Evolutionary conservation across 257 asterid species (phyloP).

Genomic region (Mitragyna speciosa): DNA sequence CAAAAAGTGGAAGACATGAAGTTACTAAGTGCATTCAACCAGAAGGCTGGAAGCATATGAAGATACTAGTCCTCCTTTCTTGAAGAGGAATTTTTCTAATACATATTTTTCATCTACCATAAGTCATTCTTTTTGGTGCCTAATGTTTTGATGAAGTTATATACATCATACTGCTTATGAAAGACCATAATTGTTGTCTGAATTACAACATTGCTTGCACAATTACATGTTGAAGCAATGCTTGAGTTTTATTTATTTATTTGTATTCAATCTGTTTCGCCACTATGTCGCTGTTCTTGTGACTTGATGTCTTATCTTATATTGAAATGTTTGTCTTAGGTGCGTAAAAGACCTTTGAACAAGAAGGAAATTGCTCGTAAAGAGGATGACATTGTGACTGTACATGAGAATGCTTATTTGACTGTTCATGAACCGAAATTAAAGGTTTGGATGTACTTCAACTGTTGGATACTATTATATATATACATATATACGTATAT

Average conservation of each 20-base stretch:
- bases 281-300: not conserved
- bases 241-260: not conserved
- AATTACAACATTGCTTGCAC: not conserved
- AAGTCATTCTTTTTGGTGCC: not conserved
- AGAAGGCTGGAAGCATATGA: not conserved
- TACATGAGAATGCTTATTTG: slow-evolving; percentile 67
- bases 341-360: slow-evolving; percentile 95
- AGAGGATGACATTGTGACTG: slow-evolving; percentile 89
- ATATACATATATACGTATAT: too few species aligned
- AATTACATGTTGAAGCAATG: not conserved
- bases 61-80: not conserved
- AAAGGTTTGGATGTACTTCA: slow-evolving; percentile 51
- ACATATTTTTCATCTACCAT: not conserved
- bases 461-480: not conserved
- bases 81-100: not conserved
- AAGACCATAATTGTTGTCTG: not conserved
- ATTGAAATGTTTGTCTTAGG: slow-evolving; percentile 44
- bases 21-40: not conserved
- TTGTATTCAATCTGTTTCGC: not conserved
- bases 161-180: not conserved
- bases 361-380: slow-evolving; percentile 87
- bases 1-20: not conserved
- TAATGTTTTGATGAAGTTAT: not conserved
- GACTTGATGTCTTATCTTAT: not conserved
- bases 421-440: slow-evolving; percentile 87